Percentiles rank a stretch among this genome's conserved stretches.
Evolutionary conservation across 164 flowering plant genomes (phyloP).

Genomic region (Taxillus chinensis): DNA sequence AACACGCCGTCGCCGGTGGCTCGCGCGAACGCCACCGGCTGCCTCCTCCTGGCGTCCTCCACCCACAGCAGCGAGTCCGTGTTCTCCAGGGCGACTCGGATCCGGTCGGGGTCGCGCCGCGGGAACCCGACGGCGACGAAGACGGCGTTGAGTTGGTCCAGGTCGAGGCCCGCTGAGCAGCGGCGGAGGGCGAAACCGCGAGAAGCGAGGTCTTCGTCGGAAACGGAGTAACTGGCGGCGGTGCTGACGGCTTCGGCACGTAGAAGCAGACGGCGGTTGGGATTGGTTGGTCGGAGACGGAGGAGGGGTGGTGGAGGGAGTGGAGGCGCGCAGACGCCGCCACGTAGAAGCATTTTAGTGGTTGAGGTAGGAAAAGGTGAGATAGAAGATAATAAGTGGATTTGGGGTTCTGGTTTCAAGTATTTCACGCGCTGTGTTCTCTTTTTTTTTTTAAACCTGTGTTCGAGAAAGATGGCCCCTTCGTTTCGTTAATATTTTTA

Average conservation of each 20-base stretch:
- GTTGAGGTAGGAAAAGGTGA: too few species aligned
- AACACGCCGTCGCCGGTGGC: conserved; percentile 97
- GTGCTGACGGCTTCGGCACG: not conserved
- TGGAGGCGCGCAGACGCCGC: conserved; percentile 13
- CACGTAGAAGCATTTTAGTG: conserved; percentile 25
- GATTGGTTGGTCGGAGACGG: conserved; percentile 3
- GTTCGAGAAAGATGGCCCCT: too few species aligned
- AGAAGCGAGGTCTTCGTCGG: conserved; percentile 55
- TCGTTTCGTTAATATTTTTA: too few species aligned
- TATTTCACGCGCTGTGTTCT: too few species aligned
- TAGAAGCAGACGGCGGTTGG: conserved; percentile 16
- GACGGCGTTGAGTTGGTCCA: conserved; percentile 74
- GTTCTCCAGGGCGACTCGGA: conserved; percentile 60
- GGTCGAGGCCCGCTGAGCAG: conserved; percentile 41
- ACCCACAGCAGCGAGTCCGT: conserved; percentile 77
- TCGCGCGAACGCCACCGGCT: conserved; percentile 86
- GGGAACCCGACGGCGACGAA: conserved; percentile 92
- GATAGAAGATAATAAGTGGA: too few species aligned
- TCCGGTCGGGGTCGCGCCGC: conserved; percentile 62
- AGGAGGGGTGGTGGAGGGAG: conserved; percentile 8
- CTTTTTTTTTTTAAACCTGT: too few species aligned
- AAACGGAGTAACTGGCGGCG: conserved; percentile 28
- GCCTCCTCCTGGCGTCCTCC: conserved; percentile 42
- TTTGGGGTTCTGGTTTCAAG: too few species aligned
- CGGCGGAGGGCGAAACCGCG: conserved; percentile 75